These are phyloP conservation scores for Lobosporangium transversale DNA, from an alignment of 192 early-diverging fungal genomes.

Conservation along the genomic window DNA sequence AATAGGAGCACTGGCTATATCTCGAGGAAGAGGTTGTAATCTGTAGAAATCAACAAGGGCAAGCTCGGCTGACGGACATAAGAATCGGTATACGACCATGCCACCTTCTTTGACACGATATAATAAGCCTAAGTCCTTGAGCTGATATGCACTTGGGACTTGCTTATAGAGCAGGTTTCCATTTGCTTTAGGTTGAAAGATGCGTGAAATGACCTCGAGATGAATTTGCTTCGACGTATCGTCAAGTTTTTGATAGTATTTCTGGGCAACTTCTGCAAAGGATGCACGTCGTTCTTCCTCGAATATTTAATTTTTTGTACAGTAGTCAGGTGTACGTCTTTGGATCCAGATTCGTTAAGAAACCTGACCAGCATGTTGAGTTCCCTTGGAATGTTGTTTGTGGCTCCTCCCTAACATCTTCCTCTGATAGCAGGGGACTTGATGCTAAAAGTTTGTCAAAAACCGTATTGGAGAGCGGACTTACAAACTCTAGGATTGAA, in stretches of 20 bases:
- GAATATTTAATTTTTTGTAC: not conserved
- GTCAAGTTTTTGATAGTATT: not conserved
- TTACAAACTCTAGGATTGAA: not conserved
- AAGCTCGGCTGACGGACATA: not conserved
- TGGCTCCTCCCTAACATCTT: not conserved
- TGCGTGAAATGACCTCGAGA: not conserved
- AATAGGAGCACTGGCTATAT: too few species aligned
- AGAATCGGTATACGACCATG: not conserved
- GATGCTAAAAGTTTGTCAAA: not conserved
- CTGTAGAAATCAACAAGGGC: not conserved
- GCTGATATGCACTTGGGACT: not conserved
- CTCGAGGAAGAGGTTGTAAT: too few species aligned
- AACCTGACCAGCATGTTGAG: not conserved
- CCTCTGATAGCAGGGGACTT: not conserved
- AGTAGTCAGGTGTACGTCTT: not conserved
- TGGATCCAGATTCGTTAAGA: not conserved
- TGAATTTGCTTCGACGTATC: not conserved
- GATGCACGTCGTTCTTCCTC: not conserved
- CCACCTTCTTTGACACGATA: not conserved
- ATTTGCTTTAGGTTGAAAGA: not conserved
- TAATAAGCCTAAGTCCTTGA: not conserved
- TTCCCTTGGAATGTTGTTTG: not conserved
- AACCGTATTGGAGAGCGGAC: not conserved
- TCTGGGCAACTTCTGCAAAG: not conserved
- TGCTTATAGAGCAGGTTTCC: not conserved